Percentiles rank a stretch among this genome's conserved stretches.
phyloP scores from a whole-genome alignment of 2,329 filamentous ascomycete genomes.

The Nannizziopsis arthrosporioides region DNA sequence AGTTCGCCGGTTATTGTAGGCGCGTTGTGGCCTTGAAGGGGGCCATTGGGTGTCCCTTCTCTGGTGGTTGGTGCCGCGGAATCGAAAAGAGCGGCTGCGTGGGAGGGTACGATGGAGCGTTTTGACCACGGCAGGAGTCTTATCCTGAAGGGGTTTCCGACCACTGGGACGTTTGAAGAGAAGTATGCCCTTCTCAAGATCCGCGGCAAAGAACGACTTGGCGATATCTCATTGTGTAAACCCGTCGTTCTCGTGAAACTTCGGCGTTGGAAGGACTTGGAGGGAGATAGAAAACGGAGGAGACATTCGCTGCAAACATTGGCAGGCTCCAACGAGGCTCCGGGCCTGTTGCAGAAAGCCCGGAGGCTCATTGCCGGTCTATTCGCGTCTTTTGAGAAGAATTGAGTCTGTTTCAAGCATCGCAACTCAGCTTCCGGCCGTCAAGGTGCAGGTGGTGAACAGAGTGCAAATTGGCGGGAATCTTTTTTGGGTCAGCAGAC shows the following conservation, averaged over 20 bases:
- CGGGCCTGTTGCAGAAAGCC: constrained; percentile 26
- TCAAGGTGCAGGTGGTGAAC: not conserved
- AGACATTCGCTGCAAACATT: constrained; percentile 28
- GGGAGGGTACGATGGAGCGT: constrained; percentile 19
- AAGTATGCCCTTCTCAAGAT: constrained; percentile 31
- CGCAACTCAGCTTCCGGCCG: not conserved
- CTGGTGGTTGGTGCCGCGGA: constrained; percentile 12
- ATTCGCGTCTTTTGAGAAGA: not conserved
- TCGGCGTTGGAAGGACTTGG: constrained; percentile 19
- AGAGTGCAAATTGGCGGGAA: not conserved
- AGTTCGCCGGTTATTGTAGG: constrained; percentile 22
- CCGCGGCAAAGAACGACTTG: constrained; percentile 20
- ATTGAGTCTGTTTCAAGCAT: not conserved
- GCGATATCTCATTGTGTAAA: constrained; percentile 22
- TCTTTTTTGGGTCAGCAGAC: too few relatives aligned
- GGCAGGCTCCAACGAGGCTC: constrained; percentile 22
- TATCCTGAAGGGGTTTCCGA: constrained; percentile 15
- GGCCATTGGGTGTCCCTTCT: not conserved
- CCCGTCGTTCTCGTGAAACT: constrained; percentile 25
- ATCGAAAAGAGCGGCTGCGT: constrained; percentile 17
- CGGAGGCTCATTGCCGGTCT: constrained; percentile 26
- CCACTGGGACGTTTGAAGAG: constrained; percentile 24
- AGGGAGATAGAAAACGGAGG: constrained; percentile 16
- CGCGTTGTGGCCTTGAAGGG: not conserved
- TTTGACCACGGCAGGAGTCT: constrained; percentile 18